Percentiles rank a stretch among this genome's conserved stretches.
Conservation (phyloP, 176 grass and related monocot genomes). For the Pontederia paniculata region DNA sequence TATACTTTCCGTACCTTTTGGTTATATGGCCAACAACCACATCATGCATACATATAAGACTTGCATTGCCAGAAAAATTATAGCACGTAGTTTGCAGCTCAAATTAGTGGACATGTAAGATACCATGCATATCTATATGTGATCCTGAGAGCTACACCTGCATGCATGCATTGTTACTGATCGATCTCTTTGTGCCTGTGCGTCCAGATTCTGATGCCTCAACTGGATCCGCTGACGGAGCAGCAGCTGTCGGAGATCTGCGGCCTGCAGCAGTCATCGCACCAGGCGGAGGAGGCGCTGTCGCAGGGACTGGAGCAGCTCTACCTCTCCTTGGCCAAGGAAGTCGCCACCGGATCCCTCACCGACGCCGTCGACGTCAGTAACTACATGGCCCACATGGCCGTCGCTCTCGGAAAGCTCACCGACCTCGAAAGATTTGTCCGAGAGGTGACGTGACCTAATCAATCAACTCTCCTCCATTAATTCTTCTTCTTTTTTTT, state of each 20-base stretch:
- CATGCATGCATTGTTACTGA: not conserved
- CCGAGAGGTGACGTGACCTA: conserved; percentile 32
- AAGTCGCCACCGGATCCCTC: conserved; percentile 55
- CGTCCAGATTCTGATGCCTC: conserved; percentile 49
- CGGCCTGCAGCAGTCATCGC: conserved; percentile 69
- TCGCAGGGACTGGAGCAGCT: conserved; percentile 69
- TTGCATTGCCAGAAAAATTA: no score
- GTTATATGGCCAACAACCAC: not conserved
- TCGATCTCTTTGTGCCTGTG: no score
- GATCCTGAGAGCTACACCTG: not conserved
- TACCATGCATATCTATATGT: not conserved
- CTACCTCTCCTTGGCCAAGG: conserved; percentile 49
- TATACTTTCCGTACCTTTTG: not conserved
- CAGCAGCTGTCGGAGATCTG: conserved; percentile 72
- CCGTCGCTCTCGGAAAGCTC: conserved; percentile 54
- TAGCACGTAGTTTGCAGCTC: no score
- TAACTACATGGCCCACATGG: conserved; percentile 64
- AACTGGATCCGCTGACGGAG: conserved; percentile 83
- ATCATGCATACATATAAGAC: not conserved
- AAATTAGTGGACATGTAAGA: no score
- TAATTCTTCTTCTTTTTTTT: not conserved
- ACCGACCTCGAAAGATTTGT: conserved; percentile 72
- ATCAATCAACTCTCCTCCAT: conserved; percentile 5
- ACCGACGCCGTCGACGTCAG: conserved; percentile 30
- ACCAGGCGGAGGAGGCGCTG: conserved; percentile 85